Base-by-base conservation (phyloP, 1,139 yeast species). In the Saccharomycopsis hybrid region DNA sequence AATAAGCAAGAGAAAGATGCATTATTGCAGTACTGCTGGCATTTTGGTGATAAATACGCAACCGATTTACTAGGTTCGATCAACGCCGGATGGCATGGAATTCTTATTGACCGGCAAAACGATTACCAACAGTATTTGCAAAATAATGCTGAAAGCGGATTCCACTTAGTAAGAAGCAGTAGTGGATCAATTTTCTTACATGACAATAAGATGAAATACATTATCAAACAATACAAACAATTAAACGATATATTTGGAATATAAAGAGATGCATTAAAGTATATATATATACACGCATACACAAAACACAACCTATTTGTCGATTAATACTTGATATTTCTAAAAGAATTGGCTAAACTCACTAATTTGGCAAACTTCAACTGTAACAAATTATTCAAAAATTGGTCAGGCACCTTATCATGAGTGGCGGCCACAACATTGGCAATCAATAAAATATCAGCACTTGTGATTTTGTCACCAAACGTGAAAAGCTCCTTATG, bases 51-150 rank as follows among this genome's bases (percentile, higher is more conserved):
- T 60, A 78, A 75, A 54, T 62, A 71, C 41, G 64, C 64, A n/a
- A 73, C 77, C 48, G 90, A 83, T 59, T 69, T 76, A 53, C 58
- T 69, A 9, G 85, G 80, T 1, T 69, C 81, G 0, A 64, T 68
- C 8, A 63, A 65, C 31, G 72, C 83, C 1, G 89, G 88, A 0
- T 77, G 86, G 80, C 78, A 77, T 54, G 80, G 83, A 2, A 66
- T 82, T 0, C 65, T 77, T 33, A 54, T 80, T 8, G 83, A 80
- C 59, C 65, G 85, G 57, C 53, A 58, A 1, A 55, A 59, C 24
- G 36, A 48, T 9, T 41, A 60, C 73, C 40, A 40, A 9, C 30
- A 47, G 18, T 35, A 27, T 43, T 30, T 43, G 8, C n/a, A 35
- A 5, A 13, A 11, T 13, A 43, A 38, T 2, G 27, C n/a, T n/a